Conservation (phyloP, 169 alveolate genomes). For the Plasmodium vivax region DNA sequence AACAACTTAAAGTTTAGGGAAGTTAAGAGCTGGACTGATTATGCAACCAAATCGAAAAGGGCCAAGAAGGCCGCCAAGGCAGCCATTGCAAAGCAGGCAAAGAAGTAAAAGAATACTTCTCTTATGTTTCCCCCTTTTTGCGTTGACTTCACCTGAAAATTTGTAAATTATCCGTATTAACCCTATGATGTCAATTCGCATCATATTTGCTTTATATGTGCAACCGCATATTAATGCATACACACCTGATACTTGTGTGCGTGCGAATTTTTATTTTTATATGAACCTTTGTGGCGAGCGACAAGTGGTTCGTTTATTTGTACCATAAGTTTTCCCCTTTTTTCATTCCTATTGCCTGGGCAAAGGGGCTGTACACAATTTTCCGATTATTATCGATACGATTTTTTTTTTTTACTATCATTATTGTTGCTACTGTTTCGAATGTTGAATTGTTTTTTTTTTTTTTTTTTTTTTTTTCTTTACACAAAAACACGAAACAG, state of each 20-base stretch:
- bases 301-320: not conserved
- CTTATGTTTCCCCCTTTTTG: not conserved
- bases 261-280: not conserved
- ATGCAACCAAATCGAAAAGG: not conserved
- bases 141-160: not conserved
- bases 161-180: not conserved
- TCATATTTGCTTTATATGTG: not conserved
- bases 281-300: not conserved
- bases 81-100: not conserved
- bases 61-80: not conserved
- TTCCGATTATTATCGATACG: not conserved
- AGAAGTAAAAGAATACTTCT: not conserved
- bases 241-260: not conserved
- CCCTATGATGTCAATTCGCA: not conserved
- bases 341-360: not conserved
- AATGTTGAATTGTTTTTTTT: not conserved
- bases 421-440: not conserved
- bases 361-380: not conserved
- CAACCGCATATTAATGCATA: not conserved
- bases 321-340: not conserved
- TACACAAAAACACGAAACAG: not conserved
- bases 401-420: not conserved
- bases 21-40: constrained; percentile 46
- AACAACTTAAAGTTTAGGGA: constrained; percentile 26
- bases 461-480: not conserved